Evolutionary conservation across 495 filamentous ascomycete genomes (phyloP).

Genomic region (Extremus antarcticus): DNA sequence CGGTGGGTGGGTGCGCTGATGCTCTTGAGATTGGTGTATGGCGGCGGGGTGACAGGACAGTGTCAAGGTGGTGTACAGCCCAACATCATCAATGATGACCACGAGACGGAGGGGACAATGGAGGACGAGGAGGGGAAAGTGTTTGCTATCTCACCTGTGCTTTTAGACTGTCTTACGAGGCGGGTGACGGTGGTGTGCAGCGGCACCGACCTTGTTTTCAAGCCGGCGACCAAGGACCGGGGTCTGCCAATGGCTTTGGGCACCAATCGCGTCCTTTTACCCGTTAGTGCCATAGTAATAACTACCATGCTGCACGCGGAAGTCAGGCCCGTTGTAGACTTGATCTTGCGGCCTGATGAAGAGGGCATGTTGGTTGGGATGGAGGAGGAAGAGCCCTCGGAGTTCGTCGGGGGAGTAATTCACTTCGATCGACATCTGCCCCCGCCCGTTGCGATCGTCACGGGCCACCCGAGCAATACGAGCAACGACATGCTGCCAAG

Average conservation of each 20-base stretch:
- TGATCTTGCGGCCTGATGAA: too few relatives aligned
- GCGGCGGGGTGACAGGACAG: too few relatives aligned
- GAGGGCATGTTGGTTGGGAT: too few relatives aligned
- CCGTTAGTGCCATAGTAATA: too few relatives aligned
- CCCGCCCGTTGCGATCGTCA: neutral
- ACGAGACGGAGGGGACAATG: neutral
- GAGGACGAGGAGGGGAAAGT: neutral
- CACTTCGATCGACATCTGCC: neutral
- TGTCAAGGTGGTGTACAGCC: too few relatives aligned
- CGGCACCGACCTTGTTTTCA: neutral
- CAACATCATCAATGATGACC: too few relatives aligned
- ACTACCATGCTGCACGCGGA: too few relatives aligned
- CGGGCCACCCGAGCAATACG: neutral
- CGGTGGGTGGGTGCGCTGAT: too few relatives aligned
- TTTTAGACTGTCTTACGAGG: neutral
- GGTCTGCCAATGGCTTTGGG: neutral
- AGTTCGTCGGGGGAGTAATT: too few relatives aligned
- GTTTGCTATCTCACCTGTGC: neutral
- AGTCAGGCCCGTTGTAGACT: too few relatives aligned
- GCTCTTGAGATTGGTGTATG: too few relatives aligned
- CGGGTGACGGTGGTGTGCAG: neutral
- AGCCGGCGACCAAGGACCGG: neutral
- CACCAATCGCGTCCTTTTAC: neutral
- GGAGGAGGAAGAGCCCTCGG: neutral
- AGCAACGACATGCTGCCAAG: neutral